Conservation (phyloP, 1,139 yeast species). For the Candida buenavistaensis region DNA sequence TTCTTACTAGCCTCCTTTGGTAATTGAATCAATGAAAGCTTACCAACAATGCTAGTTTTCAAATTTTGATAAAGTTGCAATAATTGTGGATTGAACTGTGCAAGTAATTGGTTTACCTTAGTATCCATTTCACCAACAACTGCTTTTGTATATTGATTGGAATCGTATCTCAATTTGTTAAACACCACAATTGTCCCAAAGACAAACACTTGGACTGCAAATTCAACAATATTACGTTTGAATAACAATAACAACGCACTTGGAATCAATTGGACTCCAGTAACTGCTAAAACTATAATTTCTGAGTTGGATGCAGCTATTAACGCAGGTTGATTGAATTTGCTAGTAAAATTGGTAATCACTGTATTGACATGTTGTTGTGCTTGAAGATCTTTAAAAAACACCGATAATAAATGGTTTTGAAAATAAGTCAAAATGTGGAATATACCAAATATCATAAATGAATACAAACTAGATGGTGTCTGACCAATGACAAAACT, state of each 20-base stretch:
- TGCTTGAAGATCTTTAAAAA: constrained; percentile 18
- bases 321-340: constrained; percentile 47
- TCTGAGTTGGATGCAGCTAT: constrained; percentile 50
- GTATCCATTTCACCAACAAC: constrained; percentile 42
- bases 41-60: constrained; percentile 1
- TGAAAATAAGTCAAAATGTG: constrained; percentile 56
- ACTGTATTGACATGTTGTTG: constrained; percentile 23
- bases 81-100: constrained; percentile 22
- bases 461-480: constrained; percentile 49
- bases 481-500: constrained; percentile 33
- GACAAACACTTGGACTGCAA: constrained; percentile 20
- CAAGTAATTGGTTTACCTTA: constrained; percentile 26
- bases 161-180: constrained; percentile 45
- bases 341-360: constrained; percentile 37
- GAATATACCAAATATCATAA: constrained; percentile 56
- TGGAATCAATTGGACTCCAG: constrained; percentile 14
- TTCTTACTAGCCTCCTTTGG: constrained; percentile 11
- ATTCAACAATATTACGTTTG: constrained; percentile 19
- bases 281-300: constrained; percentile 20
- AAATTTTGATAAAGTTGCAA: constrained; percentile 7
- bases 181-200: constrained; percentile 37
- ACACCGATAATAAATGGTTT: constrained; percentile 23
- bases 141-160: constrained; percentile 41
- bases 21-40: constrained; percentile 8
- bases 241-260: constrained; percentile 21